Percentiles rank a stretch among this genome's conserved stretches.
Conservation (phyloP, 2,329 filamentous ascomycete species). For the Tetracladium maxilliforme region DNA sequence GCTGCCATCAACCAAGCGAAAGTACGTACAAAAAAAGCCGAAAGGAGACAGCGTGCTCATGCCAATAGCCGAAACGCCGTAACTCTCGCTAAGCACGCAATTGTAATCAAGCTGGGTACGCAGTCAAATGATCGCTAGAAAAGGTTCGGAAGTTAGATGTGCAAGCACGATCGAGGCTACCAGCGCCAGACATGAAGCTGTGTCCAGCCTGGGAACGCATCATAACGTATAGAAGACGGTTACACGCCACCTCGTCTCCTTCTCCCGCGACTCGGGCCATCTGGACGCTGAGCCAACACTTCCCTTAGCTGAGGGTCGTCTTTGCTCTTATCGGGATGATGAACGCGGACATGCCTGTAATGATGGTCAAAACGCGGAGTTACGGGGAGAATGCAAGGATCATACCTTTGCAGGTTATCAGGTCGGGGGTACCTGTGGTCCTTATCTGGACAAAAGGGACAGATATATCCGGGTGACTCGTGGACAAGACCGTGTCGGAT, state of each 20-base stretch:
- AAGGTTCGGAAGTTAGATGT: no score
- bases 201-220: no score
- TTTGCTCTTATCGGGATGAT: constrained; percentile 80
- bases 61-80: no score
- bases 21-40: no score
- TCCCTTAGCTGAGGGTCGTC: constrained; percentile 71
- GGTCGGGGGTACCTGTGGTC: constrained; percentile 92
- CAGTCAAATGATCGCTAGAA: no score
- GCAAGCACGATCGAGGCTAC: no score
- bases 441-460: constrained; percentile 76
- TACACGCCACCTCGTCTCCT: constrained; percentile 53
- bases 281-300: constrained; percentile 72
- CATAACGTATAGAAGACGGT: no score
- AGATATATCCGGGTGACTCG: constrained; percentile 86
- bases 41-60: no score
- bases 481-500: constrained; percentile 75
- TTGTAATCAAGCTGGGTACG: no score
- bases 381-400: constrained; percentile 4
- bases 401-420: constrained; percentile 86
- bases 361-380: constrained; percentile 3
- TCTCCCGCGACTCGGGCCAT: constrained; percentile 70
- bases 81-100: no score
- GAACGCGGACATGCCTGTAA: constrained; percentile 74
- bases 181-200: no score
- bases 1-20: no score